Evolutionary conservation across 2,329 filamentous ascomycete species (phyloP), one percentile per base, ranked within the genome.

Genomic region (Pyrenophora seminiperda): DNA sequence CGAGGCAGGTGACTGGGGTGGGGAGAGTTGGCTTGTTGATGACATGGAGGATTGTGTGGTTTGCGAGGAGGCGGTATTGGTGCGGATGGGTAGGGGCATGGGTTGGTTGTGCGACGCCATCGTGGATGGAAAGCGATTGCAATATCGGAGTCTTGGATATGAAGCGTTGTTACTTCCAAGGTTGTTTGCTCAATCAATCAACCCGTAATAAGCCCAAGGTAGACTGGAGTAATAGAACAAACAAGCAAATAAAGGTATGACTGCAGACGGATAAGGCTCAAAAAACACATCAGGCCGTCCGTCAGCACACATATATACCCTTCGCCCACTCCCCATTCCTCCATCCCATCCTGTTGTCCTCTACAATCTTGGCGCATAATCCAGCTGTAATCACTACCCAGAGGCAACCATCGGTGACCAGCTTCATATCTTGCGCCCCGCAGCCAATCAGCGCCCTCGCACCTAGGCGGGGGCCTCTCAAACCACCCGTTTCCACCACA

Each of bases 61-160:
- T 31, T 66, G 59, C 6, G 69, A 72, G 47, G 56, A 61, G 30
- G 53, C 41, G 18, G 68, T 71, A 13, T 61, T 60, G 30, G 67
- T 67, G 39, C 70, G 67, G 36, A 67, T 56, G 7, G 70, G 70
- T 9, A 58, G 63, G 19, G 63, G 66, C 37, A 62, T 61, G 41
- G 63, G 61, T 44, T 71, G 62, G 18, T 54, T 54, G 48, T 61
- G 55, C 36, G 67, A 62, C 34, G 62, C 42, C 68, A 71, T 67
- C 32, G 31, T 50, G 27, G 45, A 15, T 9, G n/a, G n/a, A 7
- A 15, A 13, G 24, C 4, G 19, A 13, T 7, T 2, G 20, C n/a
- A 13, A 20, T 39, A 14, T 27, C 37, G 14, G 15, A 18, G 32
- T 15, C 41, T 41, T 19, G 19, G 13, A 20, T 37, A 32, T 14